Base-by-base conservation (phyloP, 1,284 basidiomycete species). In the Mycena sp. region DNA sequence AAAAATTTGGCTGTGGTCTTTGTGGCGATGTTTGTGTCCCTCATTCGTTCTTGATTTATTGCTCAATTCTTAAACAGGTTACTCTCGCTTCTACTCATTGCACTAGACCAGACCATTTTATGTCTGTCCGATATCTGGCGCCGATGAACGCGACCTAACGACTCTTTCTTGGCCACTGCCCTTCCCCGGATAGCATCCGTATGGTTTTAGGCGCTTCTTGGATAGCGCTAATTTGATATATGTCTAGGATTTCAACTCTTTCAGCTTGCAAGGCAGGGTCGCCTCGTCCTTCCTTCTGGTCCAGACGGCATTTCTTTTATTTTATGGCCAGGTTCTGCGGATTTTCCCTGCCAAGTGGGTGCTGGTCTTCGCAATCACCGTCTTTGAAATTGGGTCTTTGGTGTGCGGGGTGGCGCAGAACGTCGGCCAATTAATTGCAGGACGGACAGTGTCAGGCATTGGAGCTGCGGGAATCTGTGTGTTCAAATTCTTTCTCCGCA, bases 241-340 rank as follows among this genome's bases (percentile, higher is more conserved):
- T 25, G 10, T 7, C 37, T 21, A 52, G 50, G 57, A 59, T 46
- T 59, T 59, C 32, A 16, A 51, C 26, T 38, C 57, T 1, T 58
- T 58, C 48, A 9, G 46, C 12, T 46, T 58, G n/a, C 57, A 59
- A 25, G 57, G 57, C n/a, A 51, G 57, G 57, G 57, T 59, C 25
- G n/a, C 57, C 21, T 23, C 57, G 6, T 51, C 57, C n/a, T 59
- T 59, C 29, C 19, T 59, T 12, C 57, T 59, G n/a, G 57, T 48
- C 2, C 57, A 59, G 48, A 51, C 57, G 17, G 57, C 51, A 11
- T 59, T 59, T n/a, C 37, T 59, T 21, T 38, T 59, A 12, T 59
- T 59, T n/a, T 59, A 51, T 9, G 57, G 57, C 30, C 57, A 59
- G 29, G 17, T 51, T 14, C 46, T 59, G 6, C 57, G 57, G 3